Percentiles rank a stretch among this genome's conserved stretches.
phyloP scores from a whole-genome alignment of 2,329 filamentous ascomycete genomes.

The Xylaria polymorpha region DNA sequence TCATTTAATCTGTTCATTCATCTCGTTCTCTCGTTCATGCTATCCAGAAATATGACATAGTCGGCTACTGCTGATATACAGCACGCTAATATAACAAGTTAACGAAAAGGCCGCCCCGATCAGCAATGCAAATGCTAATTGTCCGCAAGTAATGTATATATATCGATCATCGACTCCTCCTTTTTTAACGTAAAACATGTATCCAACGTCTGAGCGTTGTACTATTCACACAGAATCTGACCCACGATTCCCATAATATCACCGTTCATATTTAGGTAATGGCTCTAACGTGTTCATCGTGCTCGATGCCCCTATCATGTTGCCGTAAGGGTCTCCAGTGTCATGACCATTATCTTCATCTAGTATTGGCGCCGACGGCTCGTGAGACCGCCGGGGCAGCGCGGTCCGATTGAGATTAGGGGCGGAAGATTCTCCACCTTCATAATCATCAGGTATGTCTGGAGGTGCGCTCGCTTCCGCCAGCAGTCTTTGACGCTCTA shows the following conservation, averaged over 20 bases:
- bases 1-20: conserved; percentile 29
- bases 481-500: conserved; percentile 67
- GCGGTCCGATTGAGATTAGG: conserved; percentile 32
- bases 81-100: conserved; percentile 11
- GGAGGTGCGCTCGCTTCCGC: conserved; percentile 65
- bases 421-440: conserved; percentile 41
- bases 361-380: conserved; percentile 50
- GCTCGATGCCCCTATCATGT: conserved; percentile 62
- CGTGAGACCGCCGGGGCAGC: conserved; percentile 43
- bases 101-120: conserved; percentile 11
- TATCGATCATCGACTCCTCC: conserved; percentile 25
- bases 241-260: conserved; percentile 23
- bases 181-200: conserved; percentile 7
- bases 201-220: conserved; percentile 1
- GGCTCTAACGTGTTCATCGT: conserved; percentile 45
- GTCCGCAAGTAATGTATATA: conserved; percentile 17
- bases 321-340: conserved; percentile 53
- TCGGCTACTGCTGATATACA: conserved; percentile 31
- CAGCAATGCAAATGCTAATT: conserved; percentile 21
- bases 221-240: not conserved
- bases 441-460: conserved; percentile 45
- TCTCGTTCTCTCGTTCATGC: conserved; percentile 34
- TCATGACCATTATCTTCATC: conserved; percentile 43
- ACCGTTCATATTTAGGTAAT: conserved; percentile 53
- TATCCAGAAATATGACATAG: conserved; percentile 17